phyloP scores from a whole-genome alignment of 345 rosid genomes.

The Brassica incana region DNA sequence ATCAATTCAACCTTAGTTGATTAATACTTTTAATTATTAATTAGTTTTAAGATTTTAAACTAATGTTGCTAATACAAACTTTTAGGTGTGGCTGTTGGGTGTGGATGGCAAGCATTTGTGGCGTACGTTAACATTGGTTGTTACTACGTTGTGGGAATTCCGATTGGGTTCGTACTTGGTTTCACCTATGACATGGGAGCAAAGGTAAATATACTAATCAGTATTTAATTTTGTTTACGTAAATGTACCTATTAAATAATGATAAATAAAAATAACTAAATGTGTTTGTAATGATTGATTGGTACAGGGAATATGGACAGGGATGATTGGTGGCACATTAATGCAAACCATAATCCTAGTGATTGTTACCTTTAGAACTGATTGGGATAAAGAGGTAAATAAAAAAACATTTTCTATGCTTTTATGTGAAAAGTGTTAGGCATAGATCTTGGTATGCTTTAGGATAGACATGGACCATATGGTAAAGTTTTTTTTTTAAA shows the following conservation, averaged over 20 bases:
- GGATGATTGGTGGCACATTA: slow-evolving; percentile 66
- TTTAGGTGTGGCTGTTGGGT: slow-evolving; percentile 74
- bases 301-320: slow-evolving; percentile 63
- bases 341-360: slow-evolving; percentile 58
- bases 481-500: neutral
- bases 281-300: neutral
- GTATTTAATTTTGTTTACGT: neutral
- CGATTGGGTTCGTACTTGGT: slow-evolving; percentile 60
- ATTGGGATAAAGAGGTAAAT: slow-evolving; percentile 64
- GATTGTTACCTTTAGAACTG: slow-evolving; percentile 50
- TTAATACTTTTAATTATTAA: neutral
- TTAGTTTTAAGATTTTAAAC: neutral
- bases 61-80: neutral
- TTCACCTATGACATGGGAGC: slow-evolving; percentile 59
- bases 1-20: neutral
- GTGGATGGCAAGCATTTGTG: slow-evolving; percentile 89
- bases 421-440: neutral
- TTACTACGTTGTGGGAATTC: slow-evolving; percentile 65
- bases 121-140: slow-evolving; percentile 84
- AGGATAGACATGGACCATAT: neutral
- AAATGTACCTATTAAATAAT: neutral
- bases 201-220: slow-evolving; percentile 38
- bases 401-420: neutral
- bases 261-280: slow-evolving; percentile 7
- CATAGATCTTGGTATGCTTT: neutral